phyloP scores from a whole-genome alignment of 805 yeast species.

The Kazachstania taianensis region DNA sequence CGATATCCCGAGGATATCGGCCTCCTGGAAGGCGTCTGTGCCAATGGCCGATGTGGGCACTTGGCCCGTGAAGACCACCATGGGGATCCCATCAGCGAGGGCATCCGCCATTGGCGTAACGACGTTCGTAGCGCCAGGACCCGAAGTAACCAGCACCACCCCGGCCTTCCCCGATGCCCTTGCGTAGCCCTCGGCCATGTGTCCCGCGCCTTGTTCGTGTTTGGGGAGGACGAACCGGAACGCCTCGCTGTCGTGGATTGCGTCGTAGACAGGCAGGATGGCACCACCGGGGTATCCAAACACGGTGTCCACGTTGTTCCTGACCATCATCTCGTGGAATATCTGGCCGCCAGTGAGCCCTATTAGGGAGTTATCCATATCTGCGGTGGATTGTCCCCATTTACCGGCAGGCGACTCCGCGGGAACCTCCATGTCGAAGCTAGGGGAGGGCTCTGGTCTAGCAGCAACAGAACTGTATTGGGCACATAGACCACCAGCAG shows the following conservation, averaged over 20 bases:
- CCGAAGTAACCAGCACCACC: conserved; percentile 95
- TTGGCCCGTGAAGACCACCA: conserved; percentile 95
- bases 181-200: conserved; percentile 99
- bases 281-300: conserved; percentile 99
- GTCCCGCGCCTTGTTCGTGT: conserved; percentile 99
- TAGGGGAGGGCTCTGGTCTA: conserved; percentile 31
- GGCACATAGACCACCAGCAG: too few relatives aligned
- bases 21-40: conserved; percentile 98
- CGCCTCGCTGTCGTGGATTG: conserved; percentile 81
- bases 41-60: conserved; percentile 94
- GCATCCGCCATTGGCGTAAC: conserved; percentile 99
- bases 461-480: neutral
- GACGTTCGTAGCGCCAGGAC: conserved; percentile 98
- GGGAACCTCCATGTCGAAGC: conserved; percentile 23
- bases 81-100: conserved; percentile 91
- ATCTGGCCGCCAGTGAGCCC: conserved; percentile 98
- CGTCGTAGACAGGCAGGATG: conserved; percentile 93
- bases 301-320: conserved; percentile 90
- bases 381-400: conserved; percentile 6
- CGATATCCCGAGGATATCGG: conserved; percentile 94
- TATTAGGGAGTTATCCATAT: conserved; percentile 76
- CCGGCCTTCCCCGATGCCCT: conserved; percentile 94
- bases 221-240: conserved; percentile 88
- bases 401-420: conserved; percentile 1
- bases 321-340: conserved; percentile 96